Evolutionary conservation across 2,329 filamentous ascomycete genomes (phyloP).

Genomic region (Pseudogymnoascus sp.): DNA sequence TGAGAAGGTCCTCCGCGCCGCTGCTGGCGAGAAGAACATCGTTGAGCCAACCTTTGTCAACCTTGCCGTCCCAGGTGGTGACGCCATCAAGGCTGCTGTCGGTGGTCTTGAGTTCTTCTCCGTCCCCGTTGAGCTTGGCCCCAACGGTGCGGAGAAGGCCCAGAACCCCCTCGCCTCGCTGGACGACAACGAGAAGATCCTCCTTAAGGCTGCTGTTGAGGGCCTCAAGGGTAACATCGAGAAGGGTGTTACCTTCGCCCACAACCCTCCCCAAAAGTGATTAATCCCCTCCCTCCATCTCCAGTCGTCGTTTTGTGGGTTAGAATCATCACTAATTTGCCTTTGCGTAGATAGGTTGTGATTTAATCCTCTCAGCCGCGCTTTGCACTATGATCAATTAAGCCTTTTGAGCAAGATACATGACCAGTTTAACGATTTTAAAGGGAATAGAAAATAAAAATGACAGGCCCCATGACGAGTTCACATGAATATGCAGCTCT

Average conservation of each 20-base stretch:
- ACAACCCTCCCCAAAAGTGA: constrained; percentile 86
- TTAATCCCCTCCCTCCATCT: constrained; percentile 28
- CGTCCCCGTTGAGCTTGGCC: constrained; percentile 85
- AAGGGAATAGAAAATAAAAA: constrained; percentile 8
- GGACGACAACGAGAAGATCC: constrained; percentile 80
- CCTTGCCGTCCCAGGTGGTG: constrained; percentile 82
- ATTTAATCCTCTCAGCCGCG: constrained; percentile 21
- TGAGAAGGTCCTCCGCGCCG: constrained; percentile 88
- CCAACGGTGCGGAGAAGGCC: constrained; percentile 78
- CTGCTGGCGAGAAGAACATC: constrained; percentile 86
- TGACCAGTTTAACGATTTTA: neutral
- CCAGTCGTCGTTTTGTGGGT: constrained; percentile 5
- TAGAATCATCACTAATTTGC: constrained; percentile 17
- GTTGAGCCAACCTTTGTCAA: constrained; percentile 95
- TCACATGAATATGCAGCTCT: neutral
- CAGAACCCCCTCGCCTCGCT: constrained; percentile 68
- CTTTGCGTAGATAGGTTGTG: constrained; percentile 37
- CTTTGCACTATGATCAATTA: neutral
- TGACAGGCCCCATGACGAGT: neutral
- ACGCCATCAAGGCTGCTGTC: constrained; percentile 67
- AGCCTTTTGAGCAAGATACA: neutral
- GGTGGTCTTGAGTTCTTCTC: constrained; percentile 92
- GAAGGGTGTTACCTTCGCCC: constrained; percentile 86
- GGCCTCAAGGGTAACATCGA: constrained; percentile 87
- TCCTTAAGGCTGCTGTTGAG: constrained; percentile 66